Conservation (phyloP, 1,139 yeast genomes). For the Candida buenavistaensis region DNA sequence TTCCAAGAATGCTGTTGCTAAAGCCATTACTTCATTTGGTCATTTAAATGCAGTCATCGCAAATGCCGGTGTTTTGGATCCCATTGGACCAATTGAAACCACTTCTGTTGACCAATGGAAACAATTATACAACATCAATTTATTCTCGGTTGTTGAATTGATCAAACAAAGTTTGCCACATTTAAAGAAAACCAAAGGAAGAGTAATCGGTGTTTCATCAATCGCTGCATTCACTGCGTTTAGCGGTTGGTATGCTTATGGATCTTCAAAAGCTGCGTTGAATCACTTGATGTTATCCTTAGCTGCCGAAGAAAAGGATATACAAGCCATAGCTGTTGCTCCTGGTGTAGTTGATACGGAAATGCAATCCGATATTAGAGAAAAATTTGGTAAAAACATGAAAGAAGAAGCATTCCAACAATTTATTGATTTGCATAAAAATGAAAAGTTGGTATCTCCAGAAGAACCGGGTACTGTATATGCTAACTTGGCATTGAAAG, state of each 20-base stretch:
- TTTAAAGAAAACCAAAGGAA: conserved; percentile 58
- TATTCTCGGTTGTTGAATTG: conserved; percentile 71
- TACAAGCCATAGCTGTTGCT: conserved; percentile 69
- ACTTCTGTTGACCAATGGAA: conserved; percentile 61
- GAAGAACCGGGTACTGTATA: conserved; percentile 69
- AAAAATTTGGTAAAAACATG: conserved; percentile 57
- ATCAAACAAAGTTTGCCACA: conserved; percentile 59
- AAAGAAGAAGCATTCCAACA: conserved; percentile 50
- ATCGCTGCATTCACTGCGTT: conserved; percentile 72
- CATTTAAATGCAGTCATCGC: conserved; percentile 69
- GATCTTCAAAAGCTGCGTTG: conserved; percentile 85
- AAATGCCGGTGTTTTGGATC: conserved; percentile 87
- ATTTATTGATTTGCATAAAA: conserved; percentile 59
- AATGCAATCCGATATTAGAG: conserved; percentile 82
- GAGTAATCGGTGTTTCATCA: conserved; percentile 74
- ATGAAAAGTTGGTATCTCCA: conserved; percentile 60
- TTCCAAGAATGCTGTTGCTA: conserved; percentile 40
- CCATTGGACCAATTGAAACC: conserved; percentile 60
- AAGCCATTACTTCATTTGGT: conserved; percentile 56
- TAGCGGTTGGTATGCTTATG: conserved; percentile 86
- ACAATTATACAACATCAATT: conserved; percentile 68
- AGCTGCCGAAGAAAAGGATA: conserved; percentile 62
- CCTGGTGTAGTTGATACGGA: conserved; percentile 92
- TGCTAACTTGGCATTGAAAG: conserved; percentile 61
- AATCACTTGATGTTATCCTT: conserved; percentile 70